Percentiles rank a stretch among this genome's conserved stretches.
phyloP scores from a whole-genome alignment of 441 rosid genomes.

The Eugenia klotzschiana region DNA sequence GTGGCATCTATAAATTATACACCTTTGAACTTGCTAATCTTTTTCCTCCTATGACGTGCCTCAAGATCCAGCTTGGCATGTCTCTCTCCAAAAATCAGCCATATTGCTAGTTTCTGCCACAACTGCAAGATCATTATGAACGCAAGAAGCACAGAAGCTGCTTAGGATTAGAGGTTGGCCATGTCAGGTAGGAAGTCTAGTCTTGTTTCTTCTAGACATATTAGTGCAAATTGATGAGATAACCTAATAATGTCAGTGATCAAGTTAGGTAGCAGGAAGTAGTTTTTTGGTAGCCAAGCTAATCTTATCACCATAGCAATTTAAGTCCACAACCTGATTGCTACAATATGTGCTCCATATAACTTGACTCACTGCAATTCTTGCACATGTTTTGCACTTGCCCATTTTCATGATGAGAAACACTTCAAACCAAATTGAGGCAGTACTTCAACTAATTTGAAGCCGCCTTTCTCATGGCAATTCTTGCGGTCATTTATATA shows the following conservation, averaged over 20 bases:
- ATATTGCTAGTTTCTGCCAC: slow-evolving; percentile 37
- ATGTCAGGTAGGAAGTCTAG: not conserved
- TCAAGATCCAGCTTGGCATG: slow-evolving; percentile 3
- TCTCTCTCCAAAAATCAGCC: slow-evolving; percentile 37
- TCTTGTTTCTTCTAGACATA: not conserved
- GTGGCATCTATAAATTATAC: no score
- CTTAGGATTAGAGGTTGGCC: not conserved
- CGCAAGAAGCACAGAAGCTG: not conserved
- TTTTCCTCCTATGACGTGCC: slow-evolving; percentile 23
- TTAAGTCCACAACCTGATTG: not conserved
- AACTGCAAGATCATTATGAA: not conserved
- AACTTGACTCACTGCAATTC: not conserved
- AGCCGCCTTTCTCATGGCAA: not conserved
- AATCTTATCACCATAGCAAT: not conserved
- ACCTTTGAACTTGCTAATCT: slow-evolving; percentile 51
- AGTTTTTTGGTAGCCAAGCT: not conserved
- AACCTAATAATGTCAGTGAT: not conserved
- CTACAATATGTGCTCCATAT: not conserved
- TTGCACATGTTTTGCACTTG: not conserved
- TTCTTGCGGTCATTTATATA: not conserved
- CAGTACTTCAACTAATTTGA: not conserved
- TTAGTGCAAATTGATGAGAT: not conserved
- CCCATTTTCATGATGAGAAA: not conserved
- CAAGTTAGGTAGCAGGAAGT: not conserved
- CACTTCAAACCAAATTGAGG: not conserved